Base-by-base conservation (phyloP, 805 yeast genomes). In the Kodamaea fukazawae region DNA sequence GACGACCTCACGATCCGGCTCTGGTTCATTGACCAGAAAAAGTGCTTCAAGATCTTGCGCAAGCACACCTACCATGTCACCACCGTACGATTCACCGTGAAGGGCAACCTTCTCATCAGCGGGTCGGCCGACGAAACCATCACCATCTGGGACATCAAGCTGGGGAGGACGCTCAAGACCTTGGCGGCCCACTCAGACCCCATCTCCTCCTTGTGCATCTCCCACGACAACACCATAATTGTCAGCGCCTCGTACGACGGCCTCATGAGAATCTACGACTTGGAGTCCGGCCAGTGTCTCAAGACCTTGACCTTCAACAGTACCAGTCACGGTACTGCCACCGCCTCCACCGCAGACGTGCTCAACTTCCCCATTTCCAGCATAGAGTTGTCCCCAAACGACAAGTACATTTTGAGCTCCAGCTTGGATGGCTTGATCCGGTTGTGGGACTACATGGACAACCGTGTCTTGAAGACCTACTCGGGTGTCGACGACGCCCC, bases 141-240 rank as follows among this genome's bases (percentile, higher is more conserved):
- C 11, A 75, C 90, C 37, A 73, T 91, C 2, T 91, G 99, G 99
- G 96, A 91, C 60, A 76, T 83, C 2, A 67, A 70, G 23, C 67
- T 78, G 13, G 95, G 95, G 1, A 73, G 73, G 29, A 76, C 86
- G 41, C 63, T 88, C 50, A 81, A 84, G 54, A 86, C 95, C 0
- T 65, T 91, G 36, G 84, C 95, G 29, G 97, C 98, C 0, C 99
- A 91, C 61, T 79, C 95, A 0, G 97, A 88, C 50, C 95, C 97
- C 0, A 85, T 93, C 2, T 79, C 86, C 15, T 73, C 86, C 0
- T 67, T 90, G 1, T 82, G 87, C 51, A 63, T 91, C 34, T 78
- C 86, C 2, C 79, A 76, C 41, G 96, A 86, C 49, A 89, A 90
- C 43, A 75, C 96, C 0, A 78, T 93, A 27, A 77, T 93, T 7